These are phyloP conservation scores for Phyllosticta paracitricarpa DNA, from an alignment of 2,329 filamentous ascomycete genomes.

Conservation along the genomic window DNA sequence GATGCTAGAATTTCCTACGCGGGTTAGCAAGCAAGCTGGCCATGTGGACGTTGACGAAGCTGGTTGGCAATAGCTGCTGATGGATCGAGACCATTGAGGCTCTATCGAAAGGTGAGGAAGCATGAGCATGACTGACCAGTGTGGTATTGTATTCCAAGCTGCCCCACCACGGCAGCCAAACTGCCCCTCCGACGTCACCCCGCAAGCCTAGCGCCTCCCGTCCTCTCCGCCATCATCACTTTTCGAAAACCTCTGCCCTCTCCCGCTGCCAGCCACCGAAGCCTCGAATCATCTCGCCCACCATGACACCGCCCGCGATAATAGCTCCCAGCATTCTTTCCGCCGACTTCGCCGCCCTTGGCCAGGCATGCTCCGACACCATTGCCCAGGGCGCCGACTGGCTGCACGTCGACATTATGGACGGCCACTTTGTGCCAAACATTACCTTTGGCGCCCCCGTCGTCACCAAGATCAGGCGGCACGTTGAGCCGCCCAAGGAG, in stretches of 20 bases:
- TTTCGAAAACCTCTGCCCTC: neutral
- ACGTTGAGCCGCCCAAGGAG: conserved; percentile 65
- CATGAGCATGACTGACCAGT: neutral
- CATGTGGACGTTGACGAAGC: neutral
- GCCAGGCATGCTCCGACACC: conserved; percentile 74
- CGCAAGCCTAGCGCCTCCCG: neutral
- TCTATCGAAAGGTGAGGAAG: neutral
- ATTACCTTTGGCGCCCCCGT: conserved; percentile 95
- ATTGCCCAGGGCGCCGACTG: conserved; percentile 68
- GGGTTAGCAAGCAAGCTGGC: neutral
- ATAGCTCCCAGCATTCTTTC: conserved; percentile 98
- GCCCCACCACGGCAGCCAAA: conserved; percentile 1
- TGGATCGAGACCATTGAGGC: neutral
- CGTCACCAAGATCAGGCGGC: conserved; percentile 81
- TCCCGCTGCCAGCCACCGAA: neutral
- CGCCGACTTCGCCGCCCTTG: conserved; percentile 85
- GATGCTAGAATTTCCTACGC: neutral
- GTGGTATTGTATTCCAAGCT: neutral
- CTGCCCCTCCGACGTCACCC: conserved; percentile 8
- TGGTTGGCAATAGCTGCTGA: neutral
- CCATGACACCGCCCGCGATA: conserved; percentile 82
- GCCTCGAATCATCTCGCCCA: conserved; percentile 16
- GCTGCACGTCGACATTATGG: conserved; percentile 50
- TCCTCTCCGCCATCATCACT: neutral
- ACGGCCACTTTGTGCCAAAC: conserved; percentile 97